phyloP scores from a whole-genome alignment of 192 early-diverging fungal genomes.

The Coemansia sp. region DNA sequence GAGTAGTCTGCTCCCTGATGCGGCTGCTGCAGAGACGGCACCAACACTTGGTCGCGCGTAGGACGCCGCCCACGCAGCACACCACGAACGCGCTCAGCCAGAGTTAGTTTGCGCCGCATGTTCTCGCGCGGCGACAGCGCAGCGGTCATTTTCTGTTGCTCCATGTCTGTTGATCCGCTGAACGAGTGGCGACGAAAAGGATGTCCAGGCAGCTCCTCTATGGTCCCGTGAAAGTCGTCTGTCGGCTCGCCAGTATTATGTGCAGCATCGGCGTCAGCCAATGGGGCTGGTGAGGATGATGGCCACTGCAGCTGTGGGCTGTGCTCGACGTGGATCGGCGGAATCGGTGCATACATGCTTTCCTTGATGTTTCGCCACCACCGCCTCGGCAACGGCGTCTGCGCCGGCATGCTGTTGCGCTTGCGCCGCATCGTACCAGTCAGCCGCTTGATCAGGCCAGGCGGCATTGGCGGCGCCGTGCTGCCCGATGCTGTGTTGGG shows the following conservation, averaged over 20 bases:
- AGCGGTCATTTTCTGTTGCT: constrained; percentile 36
- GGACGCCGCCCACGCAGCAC: constrained; percentile 22
- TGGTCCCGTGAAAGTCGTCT: not conserved
- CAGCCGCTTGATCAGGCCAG: constrained; percentile 28
- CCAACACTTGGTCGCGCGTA: not conserved
- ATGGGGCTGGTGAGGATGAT: not conserved
- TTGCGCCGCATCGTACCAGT: constrained; percentile 31
- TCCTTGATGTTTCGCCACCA: constrained; percentile 56
- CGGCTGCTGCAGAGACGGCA: not conserved
- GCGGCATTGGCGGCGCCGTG: constrained; percentile 40
- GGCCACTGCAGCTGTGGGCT: constrained; percentile 5
- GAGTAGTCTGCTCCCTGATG: not conserved
- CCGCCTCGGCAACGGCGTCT: constrained; percentile 44
- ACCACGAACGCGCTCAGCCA: constrained; percentile 36
- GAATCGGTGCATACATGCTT: constrained; percentile 53
- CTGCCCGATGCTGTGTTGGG: constrained; percentile 35
- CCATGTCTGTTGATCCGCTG: constrained; percentile 48
- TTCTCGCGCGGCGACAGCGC: constrained; percentile 45
- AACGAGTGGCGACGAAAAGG: constrained; percentile 48
- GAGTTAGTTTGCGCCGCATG: constrained; percentile 39
- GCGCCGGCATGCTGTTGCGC: constrained; percentile 9
- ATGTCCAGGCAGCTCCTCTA: constrained; percentile 18
- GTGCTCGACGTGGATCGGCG: constrained; percentile 38
- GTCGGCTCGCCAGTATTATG: not conserved
- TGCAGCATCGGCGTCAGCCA: not conserved